phyloP scores from a whole-genome alignment of 805 yeast genomes.

The Scheffersomyces ergatensis region DNA sequence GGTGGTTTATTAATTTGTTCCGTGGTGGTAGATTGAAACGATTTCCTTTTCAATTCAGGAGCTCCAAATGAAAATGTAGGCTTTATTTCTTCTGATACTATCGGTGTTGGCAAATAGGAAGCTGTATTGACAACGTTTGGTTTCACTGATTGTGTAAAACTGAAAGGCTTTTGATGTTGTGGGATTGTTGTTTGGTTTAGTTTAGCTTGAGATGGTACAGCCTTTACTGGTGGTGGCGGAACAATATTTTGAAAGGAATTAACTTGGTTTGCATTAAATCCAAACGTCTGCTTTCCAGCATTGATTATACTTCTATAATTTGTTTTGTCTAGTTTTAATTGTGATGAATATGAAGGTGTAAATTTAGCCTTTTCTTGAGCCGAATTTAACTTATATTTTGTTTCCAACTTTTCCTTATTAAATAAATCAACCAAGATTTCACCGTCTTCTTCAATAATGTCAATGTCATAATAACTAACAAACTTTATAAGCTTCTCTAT shows the following conservation, averaged over 20 bases:
- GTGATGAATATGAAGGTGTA: conserved; percentile 32
- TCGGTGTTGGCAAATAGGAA: background rate
- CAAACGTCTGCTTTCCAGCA: conserved; percentile 2
- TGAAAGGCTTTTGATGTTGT: background rate
- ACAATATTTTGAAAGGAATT: background rate
- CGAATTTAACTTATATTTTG: conserved; percentile 37
- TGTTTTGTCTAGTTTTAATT: conserved; percentile 22
- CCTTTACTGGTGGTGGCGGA: background rate
- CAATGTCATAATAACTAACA: conserved; percentile 63
- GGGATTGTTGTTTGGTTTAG: background rate
- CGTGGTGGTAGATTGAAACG: too few species aligned
- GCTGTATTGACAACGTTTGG: background rate
- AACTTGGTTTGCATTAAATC: background rate
- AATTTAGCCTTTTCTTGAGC: conserved; percentile 35
- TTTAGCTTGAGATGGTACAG: background rate
- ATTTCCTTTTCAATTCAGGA: too few species aligned
- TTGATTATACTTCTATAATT: conserved; percentile 26
- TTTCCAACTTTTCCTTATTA: conserved; percentile 40
- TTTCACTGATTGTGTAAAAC: background rate
- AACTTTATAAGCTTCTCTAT: conserved; percentile 51
- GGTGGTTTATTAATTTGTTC: background rate
- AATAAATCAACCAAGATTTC: conserved; percentile 35
- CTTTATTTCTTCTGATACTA: background rate
- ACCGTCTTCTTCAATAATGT: conserved; percentile 28
- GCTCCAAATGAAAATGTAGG: background rate